Percentiles rank a stretch among this genome's conserved stretches.
Evolutionary conservation across 345 rosid species (phyloP).

Genomic region (Euphorbia lathyris): DNA sequence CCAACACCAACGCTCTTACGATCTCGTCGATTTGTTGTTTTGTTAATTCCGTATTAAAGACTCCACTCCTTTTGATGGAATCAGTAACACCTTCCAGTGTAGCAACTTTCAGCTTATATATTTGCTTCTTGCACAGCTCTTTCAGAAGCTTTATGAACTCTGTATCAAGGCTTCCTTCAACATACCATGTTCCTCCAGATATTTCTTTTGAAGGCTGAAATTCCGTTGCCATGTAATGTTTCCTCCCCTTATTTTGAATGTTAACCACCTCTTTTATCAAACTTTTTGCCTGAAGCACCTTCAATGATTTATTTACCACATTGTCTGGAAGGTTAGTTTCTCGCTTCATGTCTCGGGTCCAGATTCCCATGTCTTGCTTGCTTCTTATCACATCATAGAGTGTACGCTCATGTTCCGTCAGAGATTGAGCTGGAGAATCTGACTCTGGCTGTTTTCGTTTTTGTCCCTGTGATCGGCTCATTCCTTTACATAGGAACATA

Average conservation of each 20-base stretch:
- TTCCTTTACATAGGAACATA: not conserved
- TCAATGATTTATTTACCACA: conserved; percentile 35
- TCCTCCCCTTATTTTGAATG: conserved; percentile 53
- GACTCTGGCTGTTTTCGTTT: conserved; percentile 58
- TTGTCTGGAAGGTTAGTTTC: conserved; percentile 36
- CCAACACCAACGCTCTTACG: conserved; percentile 59
- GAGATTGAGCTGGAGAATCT: conserved; percentile 25
- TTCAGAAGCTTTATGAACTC: conserved; percentile 44
- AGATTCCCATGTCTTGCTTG: conserved; percentile 63
- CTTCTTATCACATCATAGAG: conserved; percentile 42
- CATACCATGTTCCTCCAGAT: conserved; percentile 81
- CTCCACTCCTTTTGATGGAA: conserved; percentile 31
- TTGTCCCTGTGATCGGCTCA: conserved; percentile 16
- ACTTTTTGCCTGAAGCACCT: conserved; percentile 39
- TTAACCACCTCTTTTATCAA: conserved; percentile 64
- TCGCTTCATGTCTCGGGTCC: conserved; percentile 42
- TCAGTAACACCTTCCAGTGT: conserved; percentile 49
- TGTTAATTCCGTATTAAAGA: conserved; percentile 26
- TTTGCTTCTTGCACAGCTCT: conserved; percentile 32
- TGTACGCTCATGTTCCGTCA: conserved; percentile 49
- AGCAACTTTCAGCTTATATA: conserved; percentile 35
- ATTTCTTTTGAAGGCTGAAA: conserved; percentile 64
- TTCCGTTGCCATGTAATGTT: conserved; percentile 54
- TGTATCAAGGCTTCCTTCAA: conserved; percentile 50
- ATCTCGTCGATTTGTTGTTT: conserved; percentile 57